These are phyloP conservation scores for Parmales sp. DNA, from an alignment of 108 stramenopile species.

Conservation along the genomic window DNA sequence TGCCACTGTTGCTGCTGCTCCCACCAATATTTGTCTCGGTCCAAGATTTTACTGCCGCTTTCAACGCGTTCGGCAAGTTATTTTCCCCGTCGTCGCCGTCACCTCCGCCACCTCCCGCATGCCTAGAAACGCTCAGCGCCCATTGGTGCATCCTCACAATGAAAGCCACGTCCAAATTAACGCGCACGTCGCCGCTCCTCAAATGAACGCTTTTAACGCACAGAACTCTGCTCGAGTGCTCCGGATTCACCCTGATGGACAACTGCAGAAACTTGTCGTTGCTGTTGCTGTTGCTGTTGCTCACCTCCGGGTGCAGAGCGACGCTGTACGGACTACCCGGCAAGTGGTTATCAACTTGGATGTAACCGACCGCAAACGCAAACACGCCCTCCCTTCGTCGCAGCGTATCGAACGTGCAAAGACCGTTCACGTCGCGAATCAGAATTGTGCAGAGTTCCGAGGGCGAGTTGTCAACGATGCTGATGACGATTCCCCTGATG, in stretches of 20 bases:
- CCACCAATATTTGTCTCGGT: no score
- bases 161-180: neutral
- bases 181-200: neutral
- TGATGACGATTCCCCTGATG: neutral
- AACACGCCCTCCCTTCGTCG: neutral
- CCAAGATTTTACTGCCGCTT: no score
- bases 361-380: slow-evolving; percentile 33
- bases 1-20: neutral
- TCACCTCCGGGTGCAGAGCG: slow-evolving; percentile 39
- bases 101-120: neutral
- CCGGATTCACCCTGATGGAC: neutral
- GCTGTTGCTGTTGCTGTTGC: neutral
- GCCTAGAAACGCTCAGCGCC: neutral
- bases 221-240: neutral
- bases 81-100: neutral
- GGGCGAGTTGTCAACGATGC: neutral
- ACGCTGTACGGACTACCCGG: slow-evolving; percentile 63
- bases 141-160: neutral
- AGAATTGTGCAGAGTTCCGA: no score
- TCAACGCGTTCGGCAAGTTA: neutral
- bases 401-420: neutral
- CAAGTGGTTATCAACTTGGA: slow-evolving; percentile 66
- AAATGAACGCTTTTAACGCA: neutral
- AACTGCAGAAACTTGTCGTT: neutral
- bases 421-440: neutral